Base-by-base conservation (phyloP, 225 moss, liverwort and hornwort genomes). In the Asterella californica region DNA sequence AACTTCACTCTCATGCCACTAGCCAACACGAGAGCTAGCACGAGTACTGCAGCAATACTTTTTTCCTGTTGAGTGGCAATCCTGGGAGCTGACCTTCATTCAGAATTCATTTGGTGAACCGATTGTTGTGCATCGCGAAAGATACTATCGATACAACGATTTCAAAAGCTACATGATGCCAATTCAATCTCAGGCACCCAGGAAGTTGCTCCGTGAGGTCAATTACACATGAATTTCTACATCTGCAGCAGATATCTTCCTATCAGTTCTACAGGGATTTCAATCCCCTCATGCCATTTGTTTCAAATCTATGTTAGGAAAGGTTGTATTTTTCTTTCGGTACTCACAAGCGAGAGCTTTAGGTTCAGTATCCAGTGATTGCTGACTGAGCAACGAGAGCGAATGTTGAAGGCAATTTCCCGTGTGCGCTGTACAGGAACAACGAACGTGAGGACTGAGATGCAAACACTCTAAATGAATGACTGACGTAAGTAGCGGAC, bases 371-470 rank as follows among this genome's bases (percentile, higher is more conserved):
- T 70, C 15, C 4, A 11, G 47, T n/a, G 57, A n/a, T 47, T 25
- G 24, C 52, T 42, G 81, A 96, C 90, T 96, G 92, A 25, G 96
- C 86, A 6, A 96, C 94, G 38, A 96, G 81, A 38, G 96, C 90
- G 89, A 96, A 96, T 45, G 91, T 89, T 9, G 96, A 24, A 96
- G 81, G 74, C 94, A 96, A 81, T 96, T 94, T 33, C 96, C 96
- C 24, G 91, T 91, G 38, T 89, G 90, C 88, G 75, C 94, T 96
- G 59, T 32, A 12, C 27, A 78, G 71, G 1, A 1, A 47, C 2
- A 30, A 49, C 34, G 18, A 33, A 33, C 34, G 11, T 67, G 14
- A 67, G 67, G 15, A 33, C 32, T 34, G 33, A 33, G 15, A 67
- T 10, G 67, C 1, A n/a, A 32, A 6, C n/a, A 1, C 9, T 25